phyloP scores from a whole-genome alignment of 371 early-diverging fungal species.

The Mucor plumbeus region DNA sequence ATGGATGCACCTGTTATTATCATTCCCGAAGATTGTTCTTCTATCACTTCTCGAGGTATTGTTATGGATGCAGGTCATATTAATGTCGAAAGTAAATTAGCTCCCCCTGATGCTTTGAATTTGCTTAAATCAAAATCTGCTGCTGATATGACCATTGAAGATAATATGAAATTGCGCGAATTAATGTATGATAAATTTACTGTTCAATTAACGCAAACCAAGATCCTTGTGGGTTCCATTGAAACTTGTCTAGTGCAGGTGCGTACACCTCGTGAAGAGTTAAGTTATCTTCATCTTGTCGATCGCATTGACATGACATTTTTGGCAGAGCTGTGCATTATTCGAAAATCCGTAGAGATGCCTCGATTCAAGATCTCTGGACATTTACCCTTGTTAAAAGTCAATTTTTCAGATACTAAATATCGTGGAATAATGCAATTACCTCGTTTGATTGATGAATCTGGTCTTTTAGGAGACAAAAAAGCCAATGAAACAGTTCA shows the following conservation, averaged over 20 bases:
- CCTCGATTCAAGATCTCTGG: constrained; percentile 83
- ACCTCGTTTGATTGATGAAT: constrained; percentile 61
- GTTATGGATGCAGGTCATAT: constrained; percentile 96
- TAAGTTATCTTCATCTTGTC: constrained; percentile 76
- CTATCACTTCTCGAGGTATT: constrained; percentile 68
- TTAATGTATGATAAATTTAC: constrained; percentile 93
- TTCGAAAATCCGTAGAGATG: constrained; percentile 78
- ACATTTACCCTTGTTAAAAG: constrained; percentile 82
- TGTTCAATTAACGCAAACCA: constrained; percentile 81
- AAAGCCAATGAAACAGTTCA: neutral
- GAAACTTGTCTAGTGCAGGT: constrained; percentile 77
- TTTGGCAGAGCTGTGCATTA: constrained; percentile 82
- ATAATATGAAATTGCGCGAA: constrained; percentile 72
- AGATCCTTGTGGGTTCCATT: constrained; percentile 85
- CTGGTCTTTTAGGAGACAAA: constrained; percentile 35
- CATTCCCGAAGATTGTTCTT: constrained; percentile 86
- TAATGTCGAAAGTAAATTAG: constrained; percentile 82
- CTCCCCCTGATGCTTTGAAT: constrained; percentile 70
- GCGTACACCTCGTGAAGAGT: constrained; percentile 43
- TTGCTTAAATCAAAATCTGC: constrained; percentile 73
- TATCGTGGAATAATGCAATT: constrained; percentile 91
- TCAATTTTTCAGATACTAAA: constrained; percentile 94
- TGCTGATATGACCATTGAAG: constrained; percentile 62
- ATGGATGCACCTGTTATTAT: constrained; percentile 97
- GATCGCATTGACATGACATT: constrained; percentile 89